Percentiles rank a stretch among this genome's conserved stretches.
Evolutionary conservation across 139 green algal genomes (phyloP).

Genomic region (Haematococcus lacustris): DNA sequence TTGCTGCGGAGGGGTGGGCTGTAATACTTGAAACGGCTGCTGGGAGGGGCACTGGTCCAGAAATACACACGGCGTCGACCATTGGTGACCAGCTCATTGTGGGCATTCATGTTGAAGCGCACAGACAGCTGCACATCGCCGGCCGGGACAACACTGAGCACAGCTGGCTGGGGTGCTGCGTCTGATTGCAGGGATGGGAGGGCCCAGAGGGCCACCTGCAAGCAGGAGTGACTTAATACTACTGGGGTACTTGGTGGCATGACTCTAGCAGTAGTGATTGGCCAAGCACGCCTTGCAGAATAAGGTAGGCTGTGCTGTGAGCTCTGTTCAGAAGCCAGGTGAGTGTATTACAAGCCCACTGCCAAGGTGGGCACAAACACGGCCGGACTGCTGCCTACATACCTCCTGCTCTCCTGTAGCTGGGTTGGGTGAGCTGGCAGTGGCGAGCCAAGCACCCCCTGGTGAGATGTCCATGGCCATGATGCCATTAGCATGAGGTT

Average conservation of each 20-base stretch:
- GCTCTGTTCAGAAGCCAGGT: no score
- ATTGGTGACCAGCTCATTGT: conserved; percentile 59
- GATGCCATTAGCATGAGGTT: conserved; percentile 45
- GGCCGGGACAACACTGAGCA: conserved; percentile 31
- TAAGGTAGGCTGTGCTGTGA: no score
- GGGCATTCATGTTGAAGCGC: conserved; percentile 49
- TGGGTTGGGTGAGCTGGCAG: conserved; percentile 29
- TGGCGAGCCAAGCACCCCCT: conserved; percentile 46
- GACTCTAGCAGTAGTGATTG: no score
- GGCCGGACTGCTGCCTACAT: no score
- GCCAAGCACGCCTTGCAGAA: no score
- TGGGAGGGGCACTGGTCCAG: conserved; percentile 33
- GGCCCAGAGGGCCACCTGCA: conserved; percentile 45
- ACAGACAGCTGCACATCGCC: conserved; percentile 52
- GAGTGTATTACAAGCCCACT: no score
- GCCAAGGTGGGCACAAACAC: no score
- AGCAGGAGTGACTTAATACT: no score
- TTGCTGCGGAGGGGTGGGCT: conserved; percentile 43
- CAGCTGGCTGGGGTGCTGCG: conserved; percentile 6
- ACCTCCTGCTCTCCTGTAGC: conserved; percentile 40
- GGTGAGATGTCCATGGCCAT: conserved; percentile 51
- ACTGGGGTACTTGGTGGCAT: no score
- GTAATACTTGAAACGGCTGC: conserved; percentile 50
- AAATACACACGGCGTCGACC: conserved; percentile 57
- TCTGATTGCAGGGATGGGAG: conserved; percentile 19